Evolutionary conservation across 805 yeast species (phyloP), one percentile per base, ranked within the genome.

Genomic region (Hanseniaspora taiwanica): DNA sequence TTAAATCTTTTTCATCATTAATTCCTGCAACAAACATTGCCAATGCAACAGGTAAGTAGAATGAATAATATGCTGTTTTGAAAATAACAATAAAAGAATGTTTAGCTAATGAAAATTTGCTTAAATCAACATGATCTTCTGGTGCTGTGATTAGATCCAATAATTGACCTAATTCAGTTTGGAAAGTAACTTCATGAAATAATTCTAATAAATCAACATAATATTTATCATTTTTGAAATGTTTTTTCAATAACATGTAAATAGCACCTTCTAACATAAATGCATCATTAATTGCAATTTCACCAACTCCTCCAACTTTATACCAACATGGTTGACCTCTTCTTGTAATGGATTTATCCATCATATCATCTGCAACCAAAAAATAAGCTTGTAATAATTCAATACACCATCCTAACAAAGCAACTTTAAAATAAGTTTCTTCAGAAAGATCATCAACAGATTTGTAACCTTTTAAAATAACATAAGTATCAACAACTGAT

Each of bases 261-360:
- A 91, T 86, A 36, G 94, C 85, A 43, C 89, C 93, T 64, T 91
- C 98, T 49, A 91, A 72, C 91, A 91, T 84, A 62, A 91, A 91
- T 3, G 98, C 76, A 58, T 91, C 99, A 57, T 91, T 91, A 63
- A 91, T 91, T 44, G 99, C 98, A 58, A 91, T 80, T 59, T 85
- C 85, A 32, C 83, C 84, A 44, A 91, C 96, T 31, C 75, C 76
- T 49, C 73, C 76, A 27, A 65, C 72, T 56, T 71, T 76, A 69
- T 86, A 91, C 98, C 98, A 91, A 64, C 98, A 91, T 49, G 96
- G 91, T 65, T 89, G 96, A 44, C 96, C 98, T 62, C 98, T 80
- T 71, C 98, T 82, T 33, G 98, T 91, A 60, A 84, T 81, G 25
- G 95, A 82, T 50, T 77, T 76, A 62, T 91, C 98, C 98, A 91